These are phyloP conservation scores for Emmonsiellopsis sp. DNA, from an alignment of 2,329 filamentous ascomycete genomes.

Conservation along the genomic window DNA sequence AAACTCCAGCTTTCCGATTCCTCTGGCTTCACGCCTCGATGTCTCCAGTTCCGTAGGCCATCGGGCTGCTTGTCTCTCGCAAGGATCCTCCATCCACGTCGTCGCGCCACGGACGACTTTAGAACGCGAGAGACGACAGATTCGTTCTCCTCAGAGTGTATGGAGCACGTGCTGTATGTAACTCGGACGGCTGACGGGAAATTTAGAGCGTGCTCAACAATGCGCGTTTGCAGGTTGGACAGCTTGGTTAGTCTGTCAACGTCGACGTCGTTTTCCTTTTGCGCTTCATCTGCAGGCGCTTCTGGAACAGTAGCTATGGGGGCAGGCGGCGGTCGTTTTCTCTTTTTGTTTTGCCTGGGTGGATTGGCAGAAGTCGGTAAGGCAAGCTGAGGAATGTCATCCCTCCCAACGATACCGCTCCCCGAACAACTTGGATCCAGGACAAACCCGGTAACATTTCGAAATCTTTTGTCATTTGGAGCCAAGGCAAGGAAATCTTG, in stretches of 20 bases:
- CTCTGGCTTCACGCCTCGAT: conserved; percentile 50
- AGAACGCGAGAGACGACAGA: conserved; percentile 67
- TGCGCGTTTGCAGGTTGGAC: conserved; percentile 69
- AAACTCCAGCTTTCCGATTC: conserved; percentile 14
- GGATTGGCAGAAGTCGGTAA: conserved; percentile 48
- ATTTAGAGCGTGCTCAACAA: conserved; percentile 73
- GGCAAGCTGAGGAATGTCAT: conserved; percentile 63
- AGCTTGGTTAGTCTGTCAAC: conserved; percentile 61
- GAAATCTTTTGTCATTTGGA: conserved; percentile 52
- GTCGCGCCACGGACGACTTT: conserved; percentile 54
- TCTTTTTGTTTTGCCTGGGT: conserved; percentile 31
- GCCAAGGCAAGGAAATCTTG: conserved; percentile 77
- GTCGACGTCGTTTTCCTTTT: conserved; percentile 39
- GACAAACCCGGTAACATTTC: conserved; percentile 68
- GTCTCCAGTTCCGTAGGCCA: conserved; percentile 67
- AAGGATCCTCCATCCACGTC: conserved; percentile 70
- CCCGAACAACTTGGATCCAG: conserved; percentile 94
- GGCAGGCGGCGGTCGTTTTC: conserved; percentile 24
- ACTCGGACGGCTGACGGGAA: conserved; percentile 70
- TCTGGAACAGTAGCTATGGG: not conserved
- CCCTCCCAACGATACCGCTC: conserved; percentile 84
- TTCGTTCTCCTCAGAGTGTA: conserved; percentile 85
- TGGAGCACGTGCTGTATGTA: conserved; percentile 89
- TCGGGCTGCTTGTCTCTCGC: conserved; percentile 61
- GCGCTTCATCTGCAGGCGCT: conserved; percentile 11